phyloP scores from a whole-genome alignment of 1,284 basidiomycete species.

The Sparassis latifolia region DNA sequence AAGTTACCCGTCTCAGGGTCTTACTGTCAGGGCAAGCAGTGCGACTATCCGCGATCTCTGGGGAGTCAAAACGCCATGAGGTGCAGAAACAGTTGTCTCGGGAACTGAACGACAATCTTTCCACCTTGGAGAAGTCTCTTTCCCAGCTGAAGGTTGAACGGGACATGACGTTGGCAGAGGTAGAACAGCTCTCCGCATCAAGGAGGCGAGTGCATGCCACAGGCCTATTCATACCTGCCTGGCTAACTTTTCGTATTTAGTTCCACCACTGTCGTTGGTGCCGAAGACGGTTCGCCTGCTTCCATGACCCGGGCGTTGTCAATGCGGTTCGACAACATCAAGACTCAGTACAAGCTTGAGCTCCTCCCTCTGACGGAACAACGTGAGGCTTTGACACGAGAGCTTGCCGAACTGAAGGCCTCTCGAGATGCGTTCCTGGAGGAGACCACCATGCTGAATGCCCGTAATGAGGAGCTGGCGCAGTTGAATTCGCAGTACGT shows the following conservation, averaged over 20 bases:
- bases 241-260: constrained; percentile 3
- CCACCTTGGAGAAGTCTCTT: constrained; percentile 78
- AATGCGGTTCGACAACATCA: constrained; percentile 84
- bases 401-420: constrained; percentile 84
- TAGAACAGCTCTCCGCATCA: constrained; percentile 79
- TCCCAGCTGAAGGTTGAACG: constrained; percentile 85
- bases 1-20: constrained; percentile 80
- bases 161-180: constrained; percentile 87
- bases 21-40: constrained; percentile 88
- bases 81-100: constrained; percentile 74
- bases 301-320: constrained; percentile 73
- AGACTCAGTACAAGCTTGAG: constrained; percentile 82
- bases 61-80: constrained; percentile 74
- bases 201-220: constrained; percentile 46
- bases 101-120: constrained; percentile 73
- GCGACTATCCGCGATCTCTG: constrained; percentile 75
- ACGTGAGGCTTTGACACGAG: constrained; percentile 73
- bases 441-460: constrained; percentile 86
- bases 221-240: background rate
- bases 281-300: constrained; percentile 36
- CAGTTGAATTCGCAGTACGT: constrained; percentile 79
- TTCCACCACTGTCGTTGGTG: constrained; percentile 14
- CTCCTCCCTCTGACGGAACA: constrained; percentile 80
- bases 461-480: constrained; percentile 88
- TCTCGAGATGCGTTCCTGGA: constrained; percentile 85